phyloP scores from a whole-genome alignment of 148 eudicot species.

The Persicaria tinctoria region DNA sequence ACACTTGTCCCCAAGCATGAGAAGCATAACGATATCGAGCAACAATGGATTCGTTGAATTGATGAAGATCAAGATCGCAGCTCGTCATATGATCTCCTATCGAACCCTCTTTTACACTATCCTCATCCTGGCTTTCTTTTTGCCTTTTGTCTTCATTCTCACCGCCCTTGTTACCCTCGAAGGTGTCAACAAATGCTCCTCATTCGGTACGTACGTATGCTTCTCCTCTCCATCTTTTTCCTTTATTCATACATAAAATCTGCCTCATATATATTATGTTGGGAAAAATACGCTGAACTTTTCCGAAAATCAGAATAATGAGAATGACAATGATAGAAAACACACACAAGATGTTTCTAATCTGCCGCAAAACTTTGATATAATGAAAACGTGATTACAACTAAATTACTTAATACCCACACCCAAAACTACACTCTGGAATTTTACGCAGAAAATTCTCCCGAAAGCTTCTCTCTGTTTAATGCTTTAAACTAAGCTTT shows the following conservation, averaged over 20 bases:
- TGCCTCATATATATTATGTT: neutral
- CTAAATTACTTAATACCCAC: too few species aligned
- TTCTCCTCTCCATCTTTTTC: neutral
- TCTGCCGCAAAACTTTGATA: too few species aligned
- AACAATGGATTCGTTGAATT: conserved; percentile 61
- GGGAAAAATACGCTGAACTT: too few species aligned
- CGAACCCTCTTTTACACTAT: conserved; percentile 79
- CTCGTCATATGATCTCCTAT: conserved; percentile 70
- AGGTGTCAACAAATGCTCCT: conserved; percentile 97
- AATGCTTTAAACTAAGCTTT: too few species aligned
- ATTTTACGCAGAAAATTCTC: too few species aligned
- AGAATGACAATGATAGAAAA: too few species aligned
- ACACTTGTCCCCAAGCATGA: conserved; percentile 94
- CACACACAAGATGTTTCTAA: too few species aligned
- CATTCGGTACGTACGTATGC: conserved; percentile 57
- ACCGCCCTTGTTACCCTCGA: conserved; percentile 97
- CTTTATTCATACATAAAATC: neutral
- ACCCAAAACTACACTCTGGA: too few species aligned
- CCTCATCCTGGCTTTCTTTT: conserved; percentile 71
- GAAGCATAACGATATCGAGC: conserved; percentile 87
- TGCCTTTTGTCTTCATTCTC: conserved; percentile 88
- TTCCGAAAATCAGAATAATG: too few species aligned
- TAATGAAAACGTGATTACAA: too few species aligned
- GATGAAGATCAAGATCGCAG: conserved; percentile 97
- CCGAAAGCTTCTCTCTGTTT: too few species aligned